A percentile compares a stretch with the other conserved stretches of the same genome.
phyloP scores from a whole-genome alignment of 805 yeast genomes.

The Ogataea nitratoaversa region DNA sequence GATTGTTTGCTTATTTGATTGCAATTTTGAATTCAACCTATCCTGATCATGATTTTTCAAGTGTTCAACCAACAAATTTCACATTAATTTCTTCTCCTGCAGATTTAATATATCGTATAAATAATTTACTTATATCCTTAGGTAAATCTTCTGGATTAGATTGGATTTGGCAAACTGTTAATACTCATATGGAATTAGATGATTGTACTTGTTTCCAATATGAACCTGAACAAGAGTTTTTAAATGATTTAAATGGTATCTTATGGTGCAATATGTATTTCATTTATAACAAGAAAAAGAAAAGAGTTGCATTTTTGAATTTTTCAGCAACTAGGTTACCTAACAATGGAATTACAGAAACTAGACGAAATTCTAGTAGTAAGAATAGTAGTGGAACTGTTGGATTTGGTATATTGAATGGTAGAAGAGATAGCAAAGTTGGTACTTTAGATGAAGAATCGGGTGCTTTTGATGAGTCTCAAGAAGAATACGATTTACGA shows the following conservation, averaged over 20 bases:
- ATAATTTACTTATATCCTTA: constrained; percentile 67
- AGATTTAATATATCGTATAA: constrained; percentile 62
- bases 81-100: constrained; percentile 45
- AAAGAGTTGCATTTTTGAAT: constrained; percentile 84
- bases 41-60: constrained; percentile 93
- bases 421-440: constrained; percentile 26
- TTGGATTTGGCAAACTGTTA: constrained; percentile 86
- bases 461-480: constrained; percentile 27
- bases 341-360: constrained; percentile 33
- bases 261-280: constrained; percentile 86
- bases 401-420: constrained; percentile 24
- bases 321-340: constrained; percentile 45
- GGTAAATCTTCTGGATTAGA: constrained; percentile 50
- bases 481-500: constrained; percentile 34
- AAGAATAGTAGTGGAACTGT: background rate
- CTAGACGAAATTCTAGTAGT: constrained; percentile 15
- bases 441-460: constrained; percentile 30
- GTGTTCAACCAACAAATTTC: constrained; percentile 76
- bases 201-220: constrained; percentile 62
- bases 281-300: constrained; percentile 83
- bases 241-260: constrained; percentile 57
- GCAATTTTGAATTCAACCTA: constrained; percentile 88
- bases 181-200: constrained; percentile 72
- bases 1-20: constrained; percentile 85
- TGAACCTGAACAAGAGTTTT: constrained; percentile 57